Base-by-base conservation (phyloP, 306 rosid genomes). In the Datisca glomerata region DNA sequence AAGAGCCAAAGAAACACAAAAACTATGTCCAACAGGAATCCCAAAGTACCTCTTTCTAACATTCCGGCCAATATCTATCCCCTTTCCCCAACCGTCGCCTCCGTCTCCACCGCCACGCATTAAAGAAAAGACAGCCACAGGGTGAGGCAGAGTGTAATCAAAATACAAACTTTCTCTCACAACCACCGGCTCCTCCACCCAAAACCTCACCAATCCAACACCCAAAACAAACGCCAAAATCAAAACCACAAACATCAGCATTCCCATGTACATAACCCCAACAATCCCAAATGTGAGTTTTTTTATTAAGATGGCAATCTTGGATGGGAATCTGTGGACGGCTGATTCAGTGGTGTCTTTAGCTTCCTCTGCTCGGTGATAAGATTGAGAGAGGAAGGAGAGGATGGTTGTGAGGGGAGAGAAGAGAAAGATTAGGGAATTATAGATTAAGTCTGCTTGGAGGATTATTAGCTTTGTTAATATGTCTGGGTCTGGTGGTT, bases 21-120 rank as follows among this genome's bases (percentile, higher is more conserved):
- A 74, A 2, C 75, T 67, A 43, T 80, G 97, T 3, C 94, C 89
- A 47, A 63, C 63, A 0, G 97, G 93, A 56, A 87, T 60, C 25
- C 66, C 73, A 22, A 48, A 51, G 0, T 39, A 62, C 46, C 43
- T 72, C 52, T 21, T 67, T 61, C 41, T 61, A 27, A 41, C 36
- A 25, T 32, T 25, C 8, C 53, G 51, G 13, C 35, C 56, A 22
- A 15, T 12, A 13, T 3, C 13, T 14, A 11, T 11, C 36, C 12
- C n/a, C 41, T 15, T 17, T 18, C 12, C 41, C 15, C 11, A 6
- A 7, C 8, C 22, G 12, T 41, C 9, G 6, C 16, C 11, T 3
- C 18, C 27, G 14, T 4, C 7, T 19, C 38, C 53, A n/a, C 14
- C 46, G 23, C 44, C 9, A 7, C 56, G 43, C n/a, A 46, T 46